A percentile compares a stretch with the other conserved stretches of the same genome.
Evolutionary conservation across 208 protist genomes (phyloP).

Genomic region (Angomonas ambiguus): DNA sequence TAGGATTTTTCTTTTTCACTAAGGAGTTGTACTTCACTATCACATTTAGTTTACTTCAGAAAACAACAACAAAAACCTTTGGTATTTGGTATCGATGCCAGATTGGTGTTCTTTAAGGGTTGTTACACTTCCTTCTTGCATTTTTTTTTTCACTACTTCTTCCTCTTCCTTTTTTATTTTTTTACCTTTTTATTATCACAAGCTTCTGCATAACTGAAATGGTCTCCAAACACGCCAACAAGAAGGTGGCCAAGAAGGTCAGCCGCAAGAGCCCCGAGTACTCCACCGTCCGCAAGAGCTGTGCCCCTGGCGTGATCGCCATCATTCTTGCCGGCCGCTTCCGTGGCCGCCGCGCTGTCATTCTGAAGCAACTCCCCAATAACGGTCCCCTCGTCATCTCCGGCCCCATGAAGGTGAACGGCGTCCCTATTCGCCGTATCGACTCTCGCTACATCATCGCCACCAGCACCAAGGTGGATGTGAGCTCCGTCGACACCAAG

Average conservation of each 20-base stretch:
- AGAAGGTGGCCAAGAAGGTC: conserved; percentile 46
- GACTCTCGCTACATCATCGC: conserved; percentile 97
- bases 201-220: conserved; percentile 39
- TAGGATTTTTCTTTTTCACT: neutral
- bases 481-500: conserved; percentile 80
- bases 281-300: conserved; percentile 30
- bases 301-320: conserved; percentile 24
- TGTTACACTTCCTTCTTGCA: too few species aligned
- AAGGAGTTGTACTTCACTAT: neutral
- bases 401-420: conserved; percentile 95
- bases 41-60: neutral
- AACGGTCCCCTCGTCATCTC: conserved; percentile 96
- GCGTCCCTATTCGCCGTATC: conserved; percentile 97
- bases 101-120: neutral
- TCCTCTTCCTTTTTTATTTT: neutral
- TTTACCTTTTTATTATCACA: neutral
- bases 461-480: conserved; percentile 97
- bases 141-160: conserved; percentile 4
- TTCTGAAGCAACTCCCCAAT: conserved; percentile 95
- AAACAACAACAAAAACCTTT: conserved; percentile 5
- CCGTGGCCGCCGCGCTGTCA: conserved; percentile 96
- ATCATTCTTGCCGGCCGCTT: conserved; percentile 82
- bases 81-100: conserved; percentile 2
- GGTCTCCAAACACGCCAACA: conserved; percentile 73
- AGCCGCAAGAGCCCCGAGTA: conserved; percentile 29